Conservation (phyloP, 495 filamentous ascomycete genomes). For the Penicillium canescens region DNA sequence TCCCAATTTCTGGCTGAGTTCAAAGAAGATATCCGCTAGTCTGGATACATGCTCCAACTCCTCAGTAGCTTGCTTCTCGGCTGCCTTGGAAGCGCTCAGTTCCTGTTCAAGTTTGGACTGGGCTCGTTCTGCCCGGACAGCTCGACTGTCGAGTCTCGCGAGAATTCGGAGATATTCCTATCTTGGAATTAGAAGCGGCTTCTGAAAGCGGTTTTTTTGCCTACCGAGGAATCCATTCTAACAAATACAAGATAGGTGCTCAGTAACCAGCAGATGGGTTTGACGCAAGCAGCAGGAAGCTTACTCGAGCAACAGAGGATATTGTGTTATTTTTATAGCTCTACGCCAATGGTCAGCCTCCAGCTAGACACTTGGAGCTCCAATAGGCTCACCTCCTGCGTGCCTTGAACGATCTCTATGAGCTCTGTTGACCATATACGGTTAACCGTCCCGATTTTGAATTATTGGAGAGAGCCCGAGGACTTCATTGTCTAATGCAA, state of each 20-base stretch:
- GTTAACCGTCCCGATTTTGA: too few relatives aligned
- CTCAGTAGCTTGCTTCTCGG: background rate
- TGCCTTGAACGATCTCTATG: too few relatives aligned
- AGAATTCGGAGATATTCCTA: conserved; percentile 1
- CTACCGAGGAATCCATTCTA: background rate
- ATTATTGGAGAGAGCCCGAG: too few relatives aligned
- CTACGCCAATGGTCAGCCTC: too few relatives aligned
- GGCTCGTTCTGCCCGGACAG: background rate
- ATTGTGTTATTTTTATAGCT: too few relatives aligned
- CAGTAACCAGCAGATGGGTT: too few relatives aligned
- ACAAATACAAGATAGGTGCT: background rate
- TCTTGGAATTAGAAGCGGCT: background rate
- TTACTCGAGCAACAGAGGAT: too few relatives aligned
- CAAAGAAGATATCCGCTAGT: conserved; percentile 1
- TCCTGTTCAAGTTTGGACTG: background rate
- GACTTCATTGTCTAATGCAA: too few relatives aligned
- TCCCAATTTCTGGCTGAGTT: background rate
- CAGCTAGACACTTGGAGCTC: too few relatives aligned
- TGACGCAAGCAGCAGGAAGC: too few relatives aligned
- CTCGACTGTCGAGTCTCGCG: background rate
- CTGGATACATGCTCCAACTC: background rate
- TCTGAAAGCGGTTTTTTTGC: background rate
- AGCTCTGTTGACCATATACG: too few relatives aligned
- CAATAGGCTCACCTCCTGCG: too few relatives aligned
- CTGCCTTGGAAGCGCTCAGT: background rate